These are phyloP conservation scores for Takakia lepidozioides DNA, from an alignment of 225 moss, liverwort and hornwort species.

Conservation along the genomic window DNA sequence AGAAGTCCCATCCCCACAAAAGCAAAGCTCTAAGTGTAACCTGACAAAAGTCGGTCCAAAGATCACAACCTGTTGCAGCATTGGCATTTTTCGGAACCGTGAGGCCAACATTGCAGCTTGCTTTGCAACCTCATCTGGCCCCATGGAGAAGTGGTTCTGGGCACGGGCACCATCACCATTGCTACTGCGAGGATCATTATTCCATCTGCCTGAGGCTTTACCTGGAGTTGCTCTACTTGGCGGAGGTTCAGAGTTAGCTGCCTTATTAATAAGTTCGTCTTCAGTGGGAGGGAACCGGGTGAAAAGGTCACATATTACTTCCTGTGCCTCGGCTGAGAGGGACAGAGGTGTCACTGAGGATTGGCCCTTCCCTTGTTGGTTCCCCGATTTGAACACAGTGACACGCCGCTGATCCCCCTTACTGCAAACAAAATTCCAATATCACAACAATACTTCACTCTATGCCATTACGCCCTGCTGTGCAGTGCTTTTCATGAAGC, in stretches of 20 bases:
- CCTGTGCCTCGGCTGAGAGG: constrained; percentile 63
- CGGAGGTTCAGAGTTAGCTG: constrained; percentile 28
- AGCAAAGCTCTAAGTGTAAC: too few relatives aligned
- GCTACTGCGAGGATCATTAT: constrained; percentile 6
- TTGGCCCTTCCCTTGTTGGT: constrained; percentile 28
- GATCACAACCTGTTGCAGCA: constrained; percentile 64
- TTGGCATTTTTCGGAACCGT: constrained; percentile 63
- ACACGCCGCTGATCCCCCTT: constrained; percentile 72
- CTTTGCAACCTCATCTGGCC: constrained; percentile 50
- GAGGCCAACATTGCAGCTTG: constrained; percentile 50
- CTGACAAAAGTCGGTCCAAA: neutral
- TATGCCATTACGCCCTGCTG: too few relatives aligned
- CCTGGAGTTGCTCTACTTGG: constrained; percentile 20
- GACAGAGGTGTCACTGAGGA: constrained; percentile 49
- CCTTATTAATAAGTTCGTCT: constrained; percentile 61
- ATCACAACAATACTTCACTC: too few relatives aligned
- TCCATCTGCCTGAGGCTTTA: constrained; percentile 19
- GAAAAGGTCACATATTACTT: constrained; percentile 65
- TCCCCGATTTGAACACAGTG: constrained; percentile 54
- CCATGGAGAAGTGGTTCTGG: constrained; percentile 9
- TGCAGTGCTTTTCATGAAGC: too few relatives aligned
- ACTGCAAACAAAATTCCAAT: constrained; percentile 43
- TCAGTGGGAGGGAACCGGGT: constrained; percentile 61
- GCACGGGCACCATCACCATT: constrained; percentile 3
- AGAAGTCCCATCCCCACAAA: too few relatives aligned